Evolutionary conservation across 495 filamentous ascomycete genomes (phyloP), one percentile per base, ranked within the genome.

Genomic region (Daldinia vernicosa): DNA sequence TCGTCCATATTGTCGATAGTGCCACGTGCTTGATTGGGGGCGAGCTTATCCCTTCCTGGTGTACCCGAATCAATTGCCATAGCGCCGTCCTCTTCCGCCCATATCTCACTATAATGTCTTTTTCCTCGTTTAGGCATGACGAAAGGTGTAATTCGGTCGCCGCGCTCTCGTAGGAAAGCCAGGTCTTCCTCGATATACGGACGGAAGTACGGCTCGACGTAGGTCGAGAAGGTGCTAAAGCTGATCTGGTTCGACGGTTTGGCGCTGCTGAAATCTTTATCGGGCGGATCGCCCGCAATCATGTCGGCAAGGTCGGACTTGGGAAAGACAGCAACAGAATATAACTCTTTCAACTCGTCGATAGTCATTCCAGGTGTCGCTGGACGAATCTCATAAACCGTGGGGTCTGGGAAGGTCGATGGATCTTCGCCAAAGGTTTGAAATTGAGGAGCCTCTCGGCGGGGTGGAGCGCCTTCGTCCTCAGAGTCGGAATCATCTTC

Each of bases 241-340:
- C 89, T 92, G 77, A 97, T 95, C 80, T 98, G 96, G 68, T 95
- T 97, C 8, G 89, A 89, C 8, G 95, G 93, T 76, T 99, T 98
- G 15, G 93, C 90, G 72, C 90, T 97, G 72, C 92, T 96, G 70
- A 97, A 98, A 79, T 99, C 96, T 76, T 91, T 92, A 77, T 98
- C 94, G 2, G 95, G 95, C 4, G 93, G 89, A 19, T 90, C 89
- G 50, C 95, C 96, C 39, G 94, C 91, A 71, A 96, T 95, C 68
- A 95, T 86, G 70, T 97, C 89, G 40, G 85, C 82, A 2, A 99
- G 86, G 76, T 98, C 93, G 61, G 86, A 88, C 30, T 84, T 82
- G 0, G 95, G 95, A 76, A 96, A 99, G 5, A 84, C 80, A 6
- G 92, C 88, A 6, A 99, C 95, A 12, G 92, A 92, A 78, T 92